A percentile compares a stretch with the other conserved stretches of the same genome.
Conservation (phyloP, 106 monocot species). For the Dendrobium catenatum region DNA sequence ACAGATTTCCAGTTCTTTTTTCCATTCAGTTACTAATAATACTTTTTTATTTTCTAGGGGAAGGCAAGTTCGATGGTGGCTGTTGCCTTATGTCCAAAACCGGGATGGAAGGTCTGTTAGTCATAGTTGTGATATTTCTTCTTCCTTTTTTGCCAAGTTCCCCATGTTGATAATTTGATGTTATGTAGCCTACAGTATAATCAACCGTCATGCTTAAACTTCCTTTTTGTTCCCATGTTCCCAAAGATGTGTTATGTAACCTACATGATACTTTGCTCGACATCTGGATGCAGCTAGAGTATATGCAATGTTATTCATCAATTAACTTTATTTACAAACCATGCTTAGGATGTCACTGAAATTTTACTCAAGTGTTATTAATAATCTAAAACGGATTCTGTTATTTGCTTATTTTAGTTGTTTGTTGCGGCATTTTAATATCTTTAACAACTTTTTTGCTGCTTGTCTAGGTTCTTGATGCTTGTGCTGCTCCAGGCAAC, state of each 20-base stretch:
- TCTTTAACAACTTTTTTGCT: background rate
- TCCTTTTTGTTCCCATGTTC: background rate
- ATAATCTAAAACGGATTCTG: background rate
- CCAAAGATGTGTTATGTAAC: background rate
- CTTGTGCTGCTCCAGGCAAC: conserved; percentile 99
- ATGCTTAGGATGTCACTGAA: background rate
- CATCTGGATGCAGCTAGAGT: background rate
- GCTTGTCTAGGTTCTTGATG: conserved; percentile 81
- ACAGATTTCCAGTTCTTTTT: background rate
- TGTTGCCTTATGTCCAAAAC: conserved; percentile 66
- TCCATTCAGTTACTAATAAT: background rate
- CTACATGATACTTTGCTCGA: background rate
- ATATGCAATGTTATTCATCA: too few species aligned
- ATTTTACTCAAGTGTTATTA: background rate
- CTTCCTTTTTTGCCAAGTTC: background rate
- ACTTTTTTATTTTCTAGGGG: conserved; percentile 41
- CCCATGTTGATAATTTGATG: background rate
- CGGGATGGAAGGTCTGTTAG: conserved; percentile 77
- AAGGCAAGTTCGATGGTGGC: conserved; percentile 99
- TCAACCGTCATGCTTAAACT: background rate
- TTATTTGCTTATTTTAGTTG: background rate
- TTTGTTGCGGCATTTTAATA: background rate
- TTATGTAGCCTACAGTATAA: background rate
- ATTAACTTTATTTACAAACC: background rate
- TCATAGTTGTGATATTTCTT: background rate